Evolutionary conservation across 75 land plant genomes (phyloP), one percentile per base, ranked within the genome.

Genomic region (Picea glauca): DNA sequence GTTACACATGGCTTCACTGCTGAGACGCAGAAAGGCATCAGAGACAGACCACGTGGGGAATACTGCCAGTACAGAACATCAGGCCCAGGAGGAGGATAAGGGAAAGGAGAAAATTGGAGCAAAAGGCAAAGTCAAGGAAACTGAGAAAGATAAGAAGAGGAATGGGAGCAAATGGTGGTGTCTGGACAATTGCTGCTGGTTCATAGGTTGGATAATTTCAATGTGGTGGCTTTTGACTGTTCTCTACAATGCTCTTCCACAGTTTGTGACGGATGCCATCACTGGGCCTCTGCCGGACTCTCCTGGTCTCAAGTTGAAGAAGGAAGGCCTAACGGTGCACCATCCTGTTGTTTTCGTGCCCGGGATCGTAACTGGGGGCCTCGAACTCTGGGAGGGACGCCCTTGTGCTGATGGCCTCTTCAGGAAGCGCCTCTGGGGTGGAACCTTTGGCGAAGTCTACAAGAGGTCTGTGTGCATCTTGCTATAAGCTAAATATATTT

Each of bases 281-380:
- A 80, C 86, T 38, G 94, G 90, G 3, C 81, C 87, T 26, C 79
- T 63, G 31, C 77, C 81, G 11, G 91, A 89, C 62, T 76, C 89
- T 4, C 95, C 93, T 1, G 95, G 95, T 1, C 75, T 81, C 20
- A 78, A 62, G 77, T 82, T 91, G 62, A 84, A 62, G 78, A 84
- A 83, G 26, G 88, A 91, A 35, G 95, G 95, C 5, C 57, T 93
- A 13, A 65, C 38, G 0, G 86, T 78, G 13, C 77, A 80, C 23
- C 93, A 93, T 65, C 95, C 93, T 6, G 89, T 93, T 2, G 90
- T 93, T 75, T 87, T 93, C 77, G 91, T 93, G 17, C 95, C 95
- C 18, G 95, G 95, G 62, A 91, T 93, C 78, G 93, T 93, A 21
- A 93, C 93, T 1, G 93, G 93, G 21, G 91, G 95, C 13, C 77